phyloP scores from a whole-genome alignment of 768 basidiomycete species.

The Lentinula sp. region DNA sequence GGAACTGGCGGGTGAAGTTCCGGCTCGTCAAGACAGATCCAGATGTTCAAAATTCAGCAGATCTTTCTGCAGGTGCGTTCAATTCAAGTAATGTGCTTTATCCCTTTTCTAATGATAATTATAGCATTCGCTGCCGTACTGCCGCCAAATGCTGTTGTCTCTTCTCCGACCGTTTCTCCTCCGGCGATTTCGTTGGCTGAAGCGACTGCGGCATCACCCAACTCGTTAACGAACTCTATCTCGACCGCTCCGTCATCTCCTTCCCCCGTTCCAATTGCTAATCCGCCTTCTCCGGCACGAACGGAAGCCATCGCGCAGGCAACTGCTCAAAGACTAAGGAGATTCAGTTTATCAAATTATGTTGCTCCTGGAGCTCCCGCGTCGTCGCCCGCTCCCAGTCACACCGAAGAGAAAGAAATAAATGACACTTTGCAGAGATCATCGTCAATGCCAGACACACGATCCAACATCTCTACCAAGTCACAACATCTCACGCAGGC shows the following conservation, averaged over 20 bases:
- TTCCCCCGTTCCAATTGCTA: not conserved
- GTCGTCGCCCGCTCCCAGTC: not conserved
- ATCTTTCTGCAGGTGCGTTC: not conserved
- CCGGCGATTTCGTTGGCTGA: not conserved
- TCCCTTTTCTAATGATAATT: not conserved
- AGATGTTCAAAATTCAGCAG: not conserved
- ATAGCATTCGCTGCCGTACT: too few relatives aligned
- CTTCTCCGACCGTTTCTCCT: not conserved
- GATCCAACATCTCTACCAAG: not conserved
- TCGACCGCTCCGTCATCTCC: not conserved
- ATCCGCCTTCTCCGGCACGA: not conserved
- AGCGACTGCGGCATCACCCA: not conserved
- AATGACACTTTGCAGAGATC: not conserved
- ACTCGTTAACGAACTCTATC: not conserved
- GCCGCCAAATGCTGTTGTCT: not conserved
- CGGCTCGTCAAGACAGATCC: not conserved
- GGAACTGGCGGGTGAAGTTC: slow-evolving; percentile 79
- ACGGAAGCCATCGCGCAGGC: slow-evolving; percentile 1
- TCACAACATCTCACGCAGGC: not conserved
- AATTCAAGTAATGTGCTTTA: not conserved
- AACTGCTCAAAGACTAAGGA: slow-evolving; percentile 1
- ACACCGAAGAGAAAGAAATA: not conserved
- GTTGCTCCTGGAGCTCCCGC: not conserved
- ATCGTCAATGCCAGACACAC: not conserved
- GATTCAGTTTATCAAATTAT: slow-evolving; percentile 5